A percentile compares a stretch with the other conserved stretches of the same genome.
Evolutionary conservation across 176 grass and related monocot species (phyloP).

Genomic region (Bolboschoenus planiculmis): DNA sequence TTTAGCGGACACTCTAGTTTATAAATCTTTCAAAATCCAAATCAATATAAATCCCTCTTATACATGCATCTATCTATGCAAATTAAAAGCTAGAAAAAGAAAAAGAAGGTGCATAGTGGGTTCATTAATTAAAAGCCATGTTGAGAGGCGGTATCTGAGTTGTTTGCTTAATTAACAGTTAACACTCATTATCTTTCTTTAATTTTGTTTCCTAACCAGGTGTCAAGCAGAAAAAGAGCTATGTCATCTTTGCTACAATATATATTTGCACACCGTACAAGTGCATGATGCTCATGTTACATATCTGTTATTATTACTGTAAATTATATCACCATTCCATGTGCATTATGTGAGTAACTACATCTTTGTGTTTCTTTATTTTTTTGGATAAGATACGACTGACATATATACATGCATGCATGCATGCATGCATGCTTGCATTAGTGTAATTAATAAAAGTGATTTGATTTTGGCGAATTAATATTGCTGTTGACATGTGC

Average conservation of each 20-base stretch:
- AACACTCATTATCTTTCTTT: background rate
- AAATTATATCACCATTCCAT: background rate
- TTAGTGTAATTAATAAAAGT: background rate
- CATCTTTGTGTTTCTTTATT: background rate
- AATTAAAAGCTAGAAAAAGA: background rate
- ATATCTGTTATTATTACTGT: background rate
- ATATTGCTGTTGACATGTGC: background rate
- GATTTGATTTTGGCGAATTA: background rate
- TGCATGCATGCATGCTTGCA: background rate
- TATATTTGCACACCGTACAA: background rate
- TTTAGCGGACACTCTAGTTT: no score
- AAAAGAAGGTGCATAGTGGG: background rate
- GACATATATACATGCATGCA: background rate
- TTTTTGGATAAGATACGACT: constrained; percentile 8
- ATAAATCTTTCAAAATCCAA: no score
- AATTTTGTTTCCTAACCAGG: background rate
- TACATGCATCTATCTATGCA: background rate
- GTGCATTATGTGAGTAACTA: background rate
- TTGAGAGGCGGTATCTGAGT: background rate
- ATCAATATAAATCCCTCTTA: no score
- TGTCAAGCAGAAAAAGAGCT: background rate
- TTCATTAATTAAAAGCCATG: background rate
- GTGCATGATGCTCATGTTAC: background rate
- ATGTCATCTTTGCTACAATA: background rate
- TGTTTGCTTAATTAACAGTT: background rate